phyloP scores from a whole-genome alignment of 345 rosid species.

The Xanthoceras sorbifolium region DNA sequence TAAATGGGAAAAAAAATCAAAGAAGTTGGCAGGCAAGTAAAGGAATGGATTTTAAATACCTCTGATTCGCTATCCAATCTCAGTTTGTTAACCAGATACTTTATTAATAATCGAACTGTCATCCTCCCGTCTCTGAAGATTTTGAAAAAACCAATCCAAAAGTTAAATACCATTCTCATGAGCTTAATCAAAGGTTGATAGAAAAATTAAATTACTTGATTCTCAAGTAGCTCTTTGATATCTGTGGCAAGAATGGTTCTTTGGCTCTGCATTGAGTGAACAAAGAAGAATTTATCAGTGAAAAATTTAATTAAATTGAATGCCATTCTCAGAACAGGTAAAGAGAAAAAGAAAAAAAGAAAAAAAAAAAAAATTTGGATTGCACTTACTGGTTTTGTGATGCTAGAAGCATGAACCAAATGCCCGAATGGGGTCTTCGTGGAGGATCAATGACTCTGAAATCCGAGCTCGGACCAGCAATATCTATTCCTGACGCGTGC shows the following conservation, averaged over 20 bases:
- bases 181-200: background rate
- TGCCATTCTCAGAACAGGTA: background rate
- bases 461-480: constrained; percentile 67
- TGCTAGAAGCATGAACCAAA: constrained; percentile 95
- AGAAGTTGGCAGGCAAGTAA: constrained; percentile 12
- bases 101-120: constrained; percentile 86
- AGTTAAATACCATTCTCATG: background rate
- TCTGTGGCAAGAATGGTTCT: constrained; percentile 92
- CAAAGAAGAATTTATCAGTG: constrained; percentile 2
- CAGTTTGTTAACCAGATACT: constrained; percentile 93
- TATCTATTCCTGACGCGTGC: constrained; percentile 47
- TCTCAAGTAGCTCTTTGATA: constrained; percentile 93
- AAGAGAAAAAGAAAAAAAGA: background rate
- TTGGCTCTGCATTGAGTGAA: constrained; percentile 55
- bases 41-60: constrained; percentile 59
- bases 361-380: background rate
- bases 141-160: background rate
- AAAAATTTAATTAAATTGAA: background rate
- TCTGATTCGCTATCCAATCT: constrained; percentile 84
- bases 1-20: constrained; percentile 15
- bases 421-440: constrained; percentile 76
- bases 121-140: constrained; percentile 78
- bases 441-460: constrained; percentile 81
- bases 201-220: constrained; percentile 74
- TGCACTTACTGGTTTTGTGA: constrained; percentile 90